phyloP scores from a whole-genome alignment of 805 yeast species.

The Tetrapisispora arboricola region DNA sequence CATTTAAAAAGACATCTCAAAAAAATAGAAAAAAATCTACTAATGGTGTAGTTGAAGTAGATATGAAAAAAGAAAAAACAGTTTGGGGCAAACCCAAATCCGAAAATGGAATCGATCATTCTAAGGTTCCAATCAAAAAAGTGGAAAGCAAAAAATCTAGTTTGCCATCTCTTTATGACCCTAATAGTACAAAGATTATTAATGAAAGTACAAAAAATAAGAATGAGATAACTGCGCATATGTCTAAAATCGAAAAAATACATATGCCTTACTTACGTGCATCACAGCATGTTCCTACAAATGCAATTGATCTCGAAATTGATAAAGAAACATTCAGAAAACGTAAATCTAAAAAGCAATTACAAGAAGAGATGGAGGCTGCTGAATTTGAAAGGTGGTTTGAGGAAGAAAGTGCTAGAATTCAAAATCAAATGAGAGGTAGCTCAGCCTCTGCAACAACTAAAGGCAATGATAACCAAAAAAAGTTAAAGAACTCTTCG shows the following conservation, averaged over 20 bases:
- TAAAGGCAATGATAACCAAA: neutral
- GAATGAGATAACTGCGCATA: neutral
- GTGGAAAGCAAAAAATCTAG: constrained; percentile 2
- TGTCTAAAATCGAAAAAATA: neutral
- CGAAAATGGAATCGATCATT: neutral
- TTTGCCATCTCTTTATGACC: constrained; percentile 17
- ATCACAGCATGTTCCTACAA: neutral
- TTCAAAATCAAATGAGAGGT: constrained; percentile 34
- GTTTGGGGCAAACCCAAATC: constrained; percentile 15
- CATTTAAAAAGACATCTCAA: constrained; percentile 23
- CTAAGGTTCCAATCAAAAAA: neutral
- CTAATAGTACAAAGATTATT: neutral
- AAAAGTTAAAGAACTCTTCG: neutral
- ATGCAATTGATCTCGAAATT: constrained; percentile 1
- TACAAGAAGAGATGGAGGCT: constrained; percentile 64
- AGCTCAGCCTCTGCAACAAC: neutral
- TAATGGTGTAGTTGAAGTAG: neutral
- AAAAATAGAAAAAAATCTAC: constrained; percentile 18
- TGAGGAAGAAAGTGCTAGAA: constrained; percentile 63
- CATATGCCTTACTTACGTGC: constrained; percentile 3
- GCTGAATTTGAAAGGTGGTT: constrained; percentile 85
- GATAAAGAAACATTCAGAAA: neutral
- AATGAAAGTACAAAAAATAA: neutral
- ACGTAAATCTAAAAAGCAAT: constrained; percentile 32
- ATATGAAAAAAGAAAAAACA: constrained; percentile 6